These are phyloP conservation scores for Tricholoma bakamatsutake DNA, from an alignment of 768 basidiomycete species.

Conservation along the genomic window DNA sequence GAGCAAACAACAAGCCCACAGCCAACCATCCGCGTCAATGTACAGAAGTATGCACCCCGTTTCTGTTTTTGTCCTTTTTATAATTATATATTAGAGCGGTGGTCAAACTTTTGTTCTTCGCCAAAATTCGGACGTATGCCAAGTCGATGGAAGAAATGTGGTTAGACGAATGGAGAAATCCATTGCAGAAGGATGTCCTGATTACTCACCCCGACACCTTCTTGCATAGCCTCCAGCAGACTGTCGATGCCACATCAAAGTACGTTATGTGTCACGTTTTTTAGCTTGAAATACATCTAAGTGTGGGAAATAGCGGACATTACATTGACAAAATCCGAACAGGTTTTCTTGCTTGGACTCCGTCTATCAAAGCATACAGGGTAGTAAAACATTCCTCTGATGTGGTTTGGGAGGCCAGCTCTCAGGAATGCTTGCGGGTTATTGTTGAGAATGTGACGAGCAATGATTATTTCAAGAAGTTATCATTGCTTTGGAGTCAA, in stretches of 20 bases:
- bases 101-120: conserved; percentile 56
- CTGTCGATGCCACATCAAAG: conserved; percentile 29
- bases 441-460: conserved; percentile 42
- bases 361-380: conserved; percentile 56
- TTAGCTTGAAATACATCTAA: neutral
- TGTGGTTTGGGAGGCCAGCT: conserved; percentile 49
- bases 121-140: conserved; percentile 76
- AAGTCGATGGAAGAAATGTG: conserved; percentile 60
- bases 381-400: conserved; percentile 31
- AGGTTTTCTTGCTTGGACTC: conserved; percentile 75
- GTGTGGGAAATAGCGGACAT: conserved; percentile 26
- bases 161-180: conserved; percentile 68
- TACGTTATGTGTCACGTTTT: conserved; percentile 15
- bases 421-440: conserved; percentile 43
- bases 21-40: conserved; percentile 55
- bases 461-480: conserved; percentile 53
- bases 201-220: conserved; percentile 47
- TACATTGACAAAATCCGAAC: conserved; percentile 73
- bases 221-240: conserved; percentile 37
- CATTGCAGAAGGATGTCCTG: conserved; percentile 41
- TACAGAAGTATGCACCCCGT: conserved; percentile 45
- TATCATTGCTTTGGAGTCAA: conserved; percentile 70
- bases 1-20: conserved; percentile 66
- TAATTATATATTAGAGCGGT: conserved; percentile 43
- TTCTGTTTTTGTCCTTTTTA: neutral